Conservation (phyloP, 1,139 yeast genomes). For the Trichomonascaceae sp. region DNA sequence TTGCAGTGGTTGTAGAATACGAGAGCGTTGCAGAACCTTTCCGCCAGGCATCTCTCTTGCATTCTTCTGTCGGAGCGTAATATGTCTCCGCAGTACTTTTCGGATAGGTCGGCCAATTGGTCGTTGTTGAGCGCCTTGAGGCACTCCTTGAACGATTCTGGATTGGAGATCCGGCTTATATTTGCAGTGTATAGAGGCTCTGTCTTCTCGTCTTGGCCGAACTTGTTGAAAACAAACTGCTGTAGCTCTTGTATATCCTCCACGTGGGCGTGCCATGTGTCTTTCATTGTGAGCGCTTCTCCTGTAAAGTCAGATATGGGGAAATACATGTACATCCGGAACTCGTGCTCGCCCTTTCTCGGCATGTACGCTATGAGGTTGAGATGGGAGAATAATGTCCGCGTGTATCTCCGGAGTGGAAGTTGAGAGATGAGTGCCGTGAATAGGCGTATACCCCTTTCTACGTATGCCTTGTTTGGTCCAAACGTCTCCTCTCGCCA, state of each 20-base stretch:
- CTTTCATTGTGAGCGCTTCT: slow-evolving; percentile 13
- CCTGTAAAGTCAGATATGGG: slow-evolving; percentile 36
- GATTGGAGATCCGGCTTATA: slow-evolving; percentile 17
- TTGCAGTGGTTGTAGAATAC: slow-evolving; percentile 3
- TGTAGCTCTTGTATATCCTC: slow-evolving; percentile 13
- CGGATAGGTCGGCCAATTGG: slow-evolving; percentile 14
- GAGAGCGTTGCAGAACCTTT: too few relatives aligned
- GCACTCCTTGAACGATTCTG: slow-evolving; percentile 17
- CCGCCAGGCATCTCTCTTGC: too few relatives aligned
- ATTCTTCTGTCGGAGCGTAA: too few relatives aligned
- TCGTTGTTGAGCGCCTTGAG: slow-evolving; percentile 12
- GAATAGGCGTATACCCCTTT: too few relatives aligned
- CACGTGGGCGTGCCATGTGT: slow-evolving; percentile 10
- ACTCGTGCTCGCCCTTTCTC: background rate
- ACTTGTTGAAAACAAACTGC: slow-evolving; percentile 14
- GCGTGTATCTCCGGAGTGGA: too few relatives aligned
- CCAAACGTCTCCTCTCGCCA: too few relatives aligned
- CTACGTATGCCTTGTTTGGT: too few relatives aligned
- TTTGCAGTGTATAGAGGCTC: slow-evolving; percentile 22
- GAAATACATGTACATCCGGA: slow-evolving; percentile 25
- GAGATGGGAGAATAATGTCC: too few relatives aligned
- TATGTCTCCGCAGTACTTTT: slow-evolving; percentile 8
- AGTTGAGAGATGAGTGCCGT: too few relatives aligned
- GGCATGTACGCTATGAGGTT: background rate
- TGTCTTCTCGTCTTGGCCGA: slow-evolving; percentile 15